Percentiles rank a stretch among this genome's conserved stretches.
phyloP scores from a whole-genome alignment of 108 stramenopile species.

The Craspedostauros australis region DNA sequence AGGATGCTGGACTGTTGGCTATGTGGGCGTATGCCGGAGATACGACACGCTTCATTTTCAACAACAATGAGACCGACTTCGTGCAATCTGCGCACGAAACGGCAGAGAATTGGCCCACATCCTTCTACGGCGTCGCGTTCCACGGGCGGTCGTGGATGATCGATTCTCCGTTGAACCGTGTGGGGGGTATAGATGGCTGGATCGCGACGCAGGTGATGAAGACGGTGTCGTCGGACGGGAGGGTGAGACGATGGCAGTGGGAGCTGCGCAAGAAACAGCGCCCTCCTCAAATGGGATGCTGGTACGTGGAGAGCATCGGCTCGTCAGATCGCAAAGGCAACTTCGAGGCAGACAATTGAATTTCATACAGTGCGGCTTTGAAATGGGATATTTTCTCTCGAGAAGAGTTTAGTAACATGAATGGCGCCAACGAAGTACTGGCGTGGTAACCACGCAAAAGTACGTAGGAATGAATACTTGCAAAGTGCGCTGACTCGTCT shows the following conservation, averaged over 20 bases:
- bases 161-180: slow-evolving; percentile 27
- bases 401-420: background rate
- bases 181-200: slow-evolving; percentile 36
- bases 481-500: background rate
- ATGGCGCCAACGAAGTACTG: background rate
- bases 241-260: slow-evolving; percentile 41
- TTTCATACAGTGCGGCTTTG: too few relatives aligned
- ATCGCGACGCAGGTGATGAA: slow-evolving; percentile 50
- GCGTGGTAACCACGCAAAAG: background rate
- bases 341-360: slow-evolving; percentile 37
- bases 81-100: slow-evolving; percentile 43
- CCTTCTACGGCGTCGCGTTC: slow-evolving; percentile 46
- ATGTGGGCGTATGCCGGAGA: slow-evolving; percentile 39
- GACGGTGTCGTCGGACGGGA: slow-evolving; percentile 33
- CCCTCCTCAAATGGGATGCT: slow-evolving; percentile 29
- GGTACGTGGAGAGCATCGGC: slow-evolving; percentile 36
- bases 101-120: slow-evolving; percentile 34
- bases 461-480: too few relatives aligned
- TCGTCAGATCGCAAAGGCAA: slow-evolving; percentile 41
- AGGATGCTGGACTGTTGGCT: slow-evolving; percentile 22
- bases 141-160: slow-evolving; percentile 33
- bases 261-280: slow-evolving; percentile 32
- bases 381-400: too few relatives aligned
- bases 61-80: slow-evolving; percentile 40
- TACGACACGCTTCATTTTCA: slow-evolving; percentile 30